Conservation (phyloP, 805 yeast species). For the Sporopachydermia lactativora region DNA sequence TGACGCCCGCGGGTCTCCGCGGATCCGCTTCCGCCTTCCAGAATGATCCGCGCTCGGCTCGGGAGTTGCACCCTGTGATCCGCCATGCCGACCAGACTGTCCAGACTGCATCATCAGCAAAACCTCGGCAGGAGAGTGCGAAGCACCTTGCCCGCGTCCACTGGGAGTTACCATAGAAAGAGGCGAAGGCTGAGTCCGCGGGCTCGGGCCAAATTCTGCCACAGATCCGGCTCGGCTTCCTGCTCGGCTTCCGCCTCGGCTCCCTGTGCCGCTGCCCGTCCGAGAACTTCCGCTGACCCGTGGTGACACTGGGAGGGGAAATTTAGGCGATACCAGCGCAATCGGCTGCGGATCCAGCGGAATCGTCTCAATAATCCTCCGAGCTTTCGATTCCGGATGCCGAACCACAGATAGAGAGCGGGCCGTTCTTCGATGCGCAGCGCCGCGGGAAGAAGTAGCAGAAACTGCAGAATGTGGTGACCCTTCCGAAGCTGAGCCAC, state of each 20-base stretch:
- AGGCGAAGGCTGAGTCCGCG: background rate
- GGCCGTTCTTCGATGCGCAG: conserved; percentile 26
- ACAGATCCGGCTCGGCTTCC: background rate
- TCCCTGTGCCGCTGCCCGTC: background rate
- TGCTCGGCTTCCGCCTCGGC: background rate
- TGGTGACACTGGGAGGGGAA: background rate
- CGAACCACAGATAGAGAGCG: conserved; percentile 39
- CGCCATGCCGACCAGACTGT: background rate
- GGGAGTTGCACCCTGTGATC: background rate
- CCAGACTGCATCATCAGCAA: background rate
- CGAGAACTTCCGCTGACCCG: background rate
- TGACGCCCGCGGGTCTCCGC: background rate
- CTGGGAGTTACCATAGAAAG: background rate
- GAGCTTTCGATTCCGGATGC: conserved; percentile 58
- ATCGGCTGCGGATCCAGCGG: conserved; percentile 81
- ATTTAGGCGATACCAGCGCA: conserved; percentile 7
- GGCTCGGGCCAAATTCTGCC: background rate
- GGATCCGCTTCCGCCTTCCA: background rate
- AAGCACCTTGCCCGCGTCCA: too few relatives aligned
- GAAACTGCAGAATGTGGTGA: conserved; percentile 14
- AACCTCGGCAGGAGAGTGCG: background rate
- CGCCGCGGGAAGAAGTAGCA: conserved; percentile 19
- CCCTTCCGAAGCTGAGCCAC: conserved; percentile 9
- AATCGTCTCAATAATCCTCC: conserved; percentile 61
- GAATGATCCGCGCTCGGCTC: too few relatives aligned